Evolutionary conservation across 345 rosid genomes (phyloP).

Genomic region (Erysimum cheiranthoides): DNA sequence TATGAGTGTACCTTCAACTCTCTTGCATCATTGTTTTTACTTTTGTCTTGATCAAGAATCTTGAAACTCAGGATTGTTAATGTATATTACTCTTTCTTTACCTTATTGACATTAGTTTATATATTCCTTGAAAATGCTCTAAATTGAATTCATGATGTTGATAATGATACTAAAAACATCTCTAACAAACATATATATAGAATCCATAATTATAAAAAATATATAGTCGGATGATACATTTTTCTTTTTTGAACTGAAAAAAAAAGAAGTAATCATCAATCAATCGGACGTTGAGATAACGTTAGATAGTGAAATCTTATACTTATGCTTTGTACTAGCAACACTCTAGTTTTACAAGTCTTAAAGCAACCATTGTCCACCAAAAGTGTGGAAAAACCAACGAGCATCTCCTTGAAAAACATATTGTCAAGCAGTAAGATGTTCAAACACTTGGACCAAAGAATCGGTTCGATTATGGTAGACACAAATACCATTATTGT

Average conservation of each 20-base stretch:
- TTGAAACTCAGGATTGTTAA: constrained; percentile 32
- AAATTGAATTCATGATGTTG: too few relatives aligned
- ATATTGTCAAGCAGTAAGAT: not conserved
- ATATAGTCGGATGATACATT: too few relatives aligned
- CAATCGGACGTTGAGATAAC: not conserved
- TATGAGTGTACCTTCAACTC: constrained; percentile 28
- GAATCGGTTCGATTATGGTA: not conserved
- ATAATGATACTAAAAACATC: too few relatives aligned
- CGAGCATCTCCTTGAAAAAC: constrained; percentile 23
- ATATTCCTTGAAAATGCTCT: not conserved
- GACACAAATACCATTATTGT: not conserved
- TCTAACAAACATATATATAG: too few relatives aligned
- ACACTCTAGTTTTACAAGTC: not conserved
- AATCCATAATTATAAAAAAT: too few relatives aligned
- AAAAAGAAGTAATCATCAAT: too few relatives aligned
- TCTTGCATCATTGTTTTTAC: constrained; percentile 30
- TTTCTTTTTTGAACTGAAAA: too few relatives aligned
- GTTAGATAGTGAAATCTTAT: not conserved
- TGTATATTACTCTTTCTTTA: constrained; percentile 25
- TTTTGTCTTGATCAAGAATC: constrained; percentile 36
- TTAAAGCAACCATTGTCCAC: constrained; percentile 3
- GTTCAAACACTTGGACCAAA: not conserved
- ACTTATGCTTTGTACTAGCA: not conserved
- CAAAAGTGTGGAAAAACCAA: constrained; percentile 16
- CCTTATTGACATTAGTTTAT: constrained; percentile 4